phyloP scores from a whole-genome alignment of 2,329 filamentous ascomycete genomes.

The Epichloe festucae region DNA sequence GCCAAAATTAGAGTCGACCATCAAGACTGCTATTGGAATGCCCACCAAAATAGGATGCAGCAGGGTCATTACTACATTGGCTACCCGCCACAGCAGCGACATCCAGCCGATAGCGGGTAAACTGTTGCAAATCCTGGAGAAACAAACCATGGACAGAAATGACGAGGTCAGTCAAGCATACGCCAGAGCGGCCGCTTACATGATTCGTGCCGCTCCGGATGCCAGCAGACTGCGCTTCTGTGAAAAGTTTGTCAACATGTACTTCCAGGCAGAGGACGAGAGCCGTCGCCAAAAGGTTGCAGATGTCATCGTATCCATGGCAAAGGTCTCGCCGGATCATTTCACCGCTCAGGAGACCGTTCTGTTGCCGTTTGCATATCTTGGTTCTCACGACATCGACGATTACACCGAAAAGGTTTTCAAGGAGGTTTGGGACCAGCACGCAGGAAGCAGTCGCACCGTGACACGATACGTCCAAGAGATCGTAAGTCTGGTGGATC shows the following conservation, averaged over 20 bases:
- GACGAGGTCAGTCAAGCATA: conserved; percentile 88
- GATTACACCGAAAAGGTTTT: conserved; percentile 71
- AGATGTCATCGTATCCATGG: conserved; percentile 70
- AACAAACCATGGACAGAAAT: conserved; percentile 78
- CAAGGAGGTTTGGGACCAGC: conserved; percentile 75
- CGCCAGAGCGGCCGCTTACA: conserved; percentile 73
- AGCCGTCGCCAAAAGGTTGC: conserved; percentile 57
- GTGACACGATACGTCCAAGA: conserved; percentile 76
- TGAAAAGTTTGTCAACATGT: conserved; percentile 49
- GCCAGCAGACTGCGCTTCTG: conserved; percentile 38
- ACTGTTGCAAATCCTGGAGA: conserved; percentile 67
- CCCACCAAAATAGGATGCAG: conserved; percentile 90
- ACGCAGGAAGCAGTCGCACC: conserved; percentile 72
- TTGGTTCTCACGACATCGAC: conserved; percentile 76
- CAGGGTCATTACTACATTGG: conserved; percentile 70
- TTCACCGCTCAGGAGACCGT: conserved; percentile 65
- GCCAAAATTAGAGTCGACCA: conserved; percentile 59
- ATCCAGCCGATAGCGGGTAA: conserved; percentile 63
- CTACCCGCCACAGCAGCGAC: conserved; percentile 62
- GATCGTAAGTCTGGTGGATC: conserved; percentile 56
- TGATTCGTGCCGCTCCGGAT: conserved; percentile 49
- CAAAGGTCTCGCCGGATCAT: conserved; percentile 78
- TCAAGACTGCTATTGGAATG: conserved; percentile 79
- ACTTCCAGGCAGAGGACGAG: conserved; percentile 73
- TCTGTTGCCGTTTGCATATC: conserved; percentile 75